These are phyloP conservation scores for Diplosphaera chodatii DNA, from an alignment of 139 green algal species.

Conservation along the genomic window DNA sequence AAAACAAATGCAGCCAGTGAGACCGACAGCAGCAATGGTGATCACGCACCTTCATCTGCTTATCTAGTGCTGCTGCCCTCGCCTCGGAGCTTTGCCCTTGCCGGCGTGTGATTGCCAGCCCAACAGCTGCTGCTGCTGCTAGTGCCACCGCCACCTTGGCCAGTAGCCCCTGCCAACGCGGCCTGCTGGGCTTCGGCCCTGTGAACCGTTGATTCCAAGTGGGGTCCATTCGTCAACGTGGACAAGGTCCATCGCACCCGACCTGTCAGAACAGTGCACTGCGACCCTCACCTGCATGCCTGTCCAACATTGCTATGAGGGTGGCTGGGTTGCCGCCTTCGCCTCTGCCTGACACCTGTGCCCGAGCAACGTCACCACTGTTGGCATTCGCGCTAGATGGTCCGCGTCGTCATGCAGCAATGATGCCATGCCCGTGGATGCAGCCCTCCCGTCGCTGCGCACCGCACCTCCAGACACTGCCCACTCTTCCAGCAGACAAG, in stretches of 20 bases:
- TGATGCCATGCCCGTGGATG: too few relatives aligned
- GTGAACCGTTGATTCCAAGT: too few relatives aligned
- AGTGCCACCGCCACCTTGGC: not conserved
- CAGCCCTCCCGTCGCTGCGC: too few relatives aligned
- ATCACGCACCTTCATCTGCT: not conserved
- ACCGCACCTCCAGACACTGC: not conserved
- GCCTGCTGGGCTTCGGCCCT: not conserved
- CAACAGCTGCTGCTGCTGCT: too few relatives aligned
- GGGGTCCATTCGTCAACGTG: too few relatives aligned
- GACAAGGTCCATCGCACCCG: too few relatives aligned
- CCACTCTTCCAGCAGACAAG: conserved; percentile 2
- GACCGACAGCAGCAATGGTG: too few relatives aligned
- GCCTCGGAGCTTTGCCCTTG: not conserved
- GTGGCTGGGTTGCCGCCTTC: not conserved
- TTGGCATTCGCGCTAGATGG: too few relatives aligned
- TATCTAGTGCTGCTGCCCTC: not conserved
- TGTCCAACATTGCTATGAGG: not conserved
- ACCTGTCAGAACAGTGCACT: too few relatives aligned
- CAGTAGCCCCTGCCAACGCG: not conserved
- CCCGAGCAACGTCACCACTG: too few relatives aligned
- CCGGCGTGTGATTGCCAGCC: not conserved
- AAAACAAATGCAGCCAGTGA: too few relatives aligned
- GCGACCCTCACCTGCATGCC: not conserved
- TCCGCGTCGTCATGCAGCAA: too few relatives aligned
- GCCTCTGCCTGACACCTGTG: not conserved